Evolutionary conservation across 1,284 basidiomycete species (phyloP), one percentile per base, ranked within the genome.

Genomic region (Leccinum subatratum): DNA sequence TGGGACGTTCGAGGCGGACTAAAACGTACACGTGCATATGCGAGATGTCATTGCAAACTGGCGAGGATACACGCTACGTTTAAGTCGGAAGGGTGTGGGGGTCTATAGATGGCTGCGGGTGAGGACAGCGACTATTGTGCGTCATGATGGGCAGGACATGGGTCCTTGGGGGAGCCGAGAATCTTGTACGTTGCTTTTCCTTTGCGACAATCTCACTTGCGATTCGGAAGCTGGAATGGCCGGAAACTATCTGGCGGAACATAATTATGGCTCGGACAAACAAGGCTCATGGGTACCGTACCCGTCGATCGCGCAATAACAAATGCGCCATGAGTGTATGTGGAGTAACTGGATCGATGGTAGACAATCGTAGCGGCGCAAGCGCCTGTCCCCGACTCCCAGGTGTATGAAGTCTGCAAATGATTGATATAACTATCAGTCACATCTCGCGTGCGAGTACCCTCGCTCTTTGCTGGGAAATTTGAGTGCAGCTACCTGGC

Each of bases 161-260:
- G 61, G 14, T 16, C 39, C 16, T 60, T 34, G 45, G 25, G 37
- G 37, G 37, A 25, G 37, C 16, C 37, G 39, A 28, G 32, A 25
- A 62, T 30, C 8, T 56, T 70, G 68, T 70, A 68, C 54, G 45
- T 68, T 64, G 59, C 30, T 34, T 37, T 63, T 48, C 8, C n/a
- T 32, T 48, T 68, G 48, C 62, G 64, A 64, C 25, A 68, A 70
- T 70, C 45, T 61, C 28, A 65, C 68, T 39, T 68, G 56, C 58
- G 56, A 37, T 62, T 61, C 32, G 56, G 54, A 39, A 11, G 9
- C 48, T 39, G 32, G 3, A 20, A n/a, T 20, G 16, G 22, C 58
- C 34, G 11, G 34, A 30, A 65, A 34, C 37, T 18, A 48, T 58
- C 25, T 32, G 25, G 45, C 18, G 34, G 20, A 28, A 61, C 16